phyloP scores from a whole-genome alignment of 257 asterid genomes.

The Solanum paucissectum region DNA sequence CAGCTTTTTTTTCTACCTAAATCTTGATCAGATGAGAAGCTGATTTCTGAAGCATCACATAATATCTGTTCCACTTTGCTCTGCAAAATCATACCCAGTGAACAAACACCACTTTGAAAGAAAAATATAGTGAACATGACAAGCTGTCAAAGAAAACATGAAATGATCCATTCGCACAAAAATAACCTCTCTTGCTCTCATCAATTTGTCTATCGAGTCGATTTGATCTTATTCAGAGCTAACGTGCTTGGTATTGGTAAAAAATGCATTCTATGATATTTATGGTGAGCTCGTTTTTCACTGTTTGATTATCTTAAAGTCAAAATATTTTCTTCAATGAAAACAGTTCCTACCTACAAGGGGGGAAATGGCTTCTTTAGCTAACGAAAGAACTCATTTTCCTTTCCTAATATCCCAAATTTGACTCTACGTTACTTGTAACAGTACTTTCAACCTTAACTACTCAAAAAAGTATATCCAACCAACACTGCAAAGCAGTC shows the following conservation, averaged over 20 bases:
- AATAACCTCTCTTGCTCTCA: background rate
- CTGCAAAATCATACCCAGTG: conserved; percentile 20
- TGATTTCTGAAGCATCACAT: conserved; percentile 28
- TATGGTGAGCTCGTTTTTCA: background rate
- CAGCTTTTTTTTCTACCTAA: conserved; percentile 22
- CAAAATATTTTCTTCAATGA: background rate
- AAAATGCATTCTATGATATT: background rate
- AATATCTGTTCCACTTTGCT: conserved; percentile 25
- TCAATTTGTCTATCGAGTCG: background rate
- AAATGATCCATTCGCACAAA: background rate
- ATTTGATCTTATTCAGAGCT: background rate
- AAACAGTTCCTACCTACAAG: background rate
- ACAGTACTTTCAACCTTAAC: background rate
- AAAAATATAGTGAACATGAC: background rate
- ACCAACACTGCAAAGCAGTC: too few species aligned
- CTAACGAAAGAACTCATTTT: background rate
- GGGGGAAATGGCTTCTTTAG: background rate
- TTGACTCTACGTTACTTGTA: background rate
- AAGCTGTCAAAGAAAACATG: background rate
- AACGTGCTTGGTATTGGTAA: background rate
- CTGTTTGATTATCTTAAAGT: background rate
- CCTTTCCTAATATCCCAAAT: background rate
- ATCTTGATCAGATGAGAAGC: conserved; percentile 31
- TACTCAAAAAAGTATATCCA: background rate
- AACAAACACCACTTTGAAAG: background rate